phyloP scores from a whole-genome alignment of 352 stramenopile species.

The Phytophthora aleatoria region DNA sequence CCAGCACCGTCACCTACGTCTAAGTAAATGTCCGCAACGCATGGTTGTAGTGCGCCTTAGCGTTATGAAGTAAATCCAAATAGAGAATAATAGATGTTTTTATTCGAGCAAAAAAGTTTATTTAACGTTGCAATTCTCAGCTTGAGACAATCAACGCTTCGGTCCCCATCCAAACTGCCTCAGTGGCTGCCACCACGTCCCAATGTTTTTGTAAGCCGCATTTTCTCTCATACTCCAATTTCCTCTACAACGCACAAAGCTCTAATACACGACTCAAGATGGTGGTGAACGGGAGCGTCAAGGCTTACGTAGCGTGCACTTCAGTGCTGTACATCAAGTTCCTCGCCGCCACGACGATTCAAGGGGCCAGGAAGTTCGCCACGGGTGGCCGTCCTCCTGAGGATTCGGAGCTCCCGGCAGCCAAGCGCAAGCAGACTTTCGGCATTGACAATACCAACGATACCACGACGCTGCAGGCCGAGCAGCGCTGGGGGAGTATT shows the following conservation, averaged over 20 bases:
- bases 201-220: not conserved
- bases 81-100: conserved; percentile 6
- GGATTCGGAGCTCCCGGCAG: conserved; percentile 44
- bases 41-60: not conserved
- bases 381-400: conserved; percentile 55
- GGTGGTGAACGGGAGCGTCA: conserved; percentile 8
- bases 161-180: conserved; percentile 1
- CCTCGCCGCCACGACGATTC: conserved; percentile 50
- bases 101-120: not conserved
- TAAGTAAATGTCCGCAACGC: not conserved
- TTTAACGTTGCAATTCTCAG: conserved; percentile 12
- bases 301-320: conserved; percentile 39
- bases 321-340: conserved; percentile 70
- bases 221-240: not conserved
- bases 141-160: conserved; percentile 7
- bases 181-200: conserved; percentile 4
- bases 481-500: conserved; percentile 55
- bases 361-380: conserved; percentile 57
- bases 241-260: not conserved
- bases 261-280: conserved; percentile 1
- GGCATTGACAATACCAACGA: conserved; percentile 31
- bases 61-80: conserved; percentile 1
- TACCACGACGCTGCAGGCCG: conserved; percentile 35
- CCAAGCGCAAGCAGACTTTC: conserved; percentile 27
- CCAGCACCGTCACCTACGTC: conserved; percentile 28